Conservation (phyloP, 345 rosid genomes). For the Crucihimalaya himalaica region DNA sequence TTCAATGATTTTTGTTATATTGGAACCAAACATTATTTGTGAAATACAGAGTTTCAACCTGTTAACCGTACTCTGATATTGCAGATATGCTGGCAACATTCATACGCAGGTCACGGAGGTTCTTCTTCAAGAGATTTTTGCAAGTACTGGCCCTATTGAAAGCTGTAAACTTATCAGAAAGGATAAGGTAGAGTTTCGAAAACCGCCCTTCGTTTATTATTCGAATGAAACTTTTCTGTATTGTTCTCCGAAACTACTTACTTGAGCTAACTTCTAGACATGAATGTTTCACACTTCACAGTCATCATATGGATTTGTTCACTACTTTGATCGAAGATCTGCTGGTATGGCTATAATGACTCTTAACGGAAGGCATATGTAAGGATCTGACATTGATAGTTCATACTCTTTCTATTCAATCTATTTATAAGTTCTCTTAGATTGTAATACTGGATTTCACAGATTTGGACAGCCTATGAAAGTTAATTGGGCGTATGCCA, state of each 20-base stretch:
- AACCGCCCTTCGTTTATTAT: not conserved
- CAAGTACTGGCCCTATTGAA: conserved; percentile 82
- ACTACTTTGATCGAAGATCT: conserved; percentile 86
- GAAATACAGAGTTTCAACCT: conserved; percentile 15
- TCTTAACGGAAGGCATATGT: conserved; percentile 90
- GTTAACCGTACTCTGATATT: conserved; percentile 43
- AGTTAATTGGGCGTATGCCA: conserved; percentile 97
- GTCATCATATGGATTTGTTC: conserved; percentile 95
- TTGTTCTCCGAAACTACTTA: no score
- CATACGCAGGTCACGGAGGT: conserved; percentile 87
- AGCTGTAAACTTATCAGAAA: conserved; percentile 89
- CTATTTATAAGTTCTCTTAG: not conserved
- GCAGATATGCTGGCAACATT: conserved; percentile 90
- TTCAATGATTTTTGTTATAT: conserved; percentile 2
- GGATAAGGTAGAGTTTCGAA: conserved; percentile 63
- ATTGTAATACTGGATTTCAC: conserved; percentile 31
- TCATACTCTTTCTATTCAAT: not conserved
- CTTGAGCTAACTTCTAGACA: not conserved
- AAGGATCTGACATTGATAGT: conserved; percentile 35
- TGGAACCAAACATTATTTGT: not conserved
- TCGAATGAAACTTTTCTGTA: not conserved
- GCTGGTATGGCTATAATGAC: conserved; percentile 80
- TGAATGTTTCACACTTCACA: conserved; percentile 43
- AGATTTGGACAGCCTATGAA: conserved; percentile 97
- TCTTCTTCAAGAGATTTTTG: conserved; percentile 91